Percentiles rank a stretch among this genome's conserved stretches.
phyloP scores from a whole-genome alignment of 768 basidiomycete genomes.

The Trametes cinnabarina region DNA sequence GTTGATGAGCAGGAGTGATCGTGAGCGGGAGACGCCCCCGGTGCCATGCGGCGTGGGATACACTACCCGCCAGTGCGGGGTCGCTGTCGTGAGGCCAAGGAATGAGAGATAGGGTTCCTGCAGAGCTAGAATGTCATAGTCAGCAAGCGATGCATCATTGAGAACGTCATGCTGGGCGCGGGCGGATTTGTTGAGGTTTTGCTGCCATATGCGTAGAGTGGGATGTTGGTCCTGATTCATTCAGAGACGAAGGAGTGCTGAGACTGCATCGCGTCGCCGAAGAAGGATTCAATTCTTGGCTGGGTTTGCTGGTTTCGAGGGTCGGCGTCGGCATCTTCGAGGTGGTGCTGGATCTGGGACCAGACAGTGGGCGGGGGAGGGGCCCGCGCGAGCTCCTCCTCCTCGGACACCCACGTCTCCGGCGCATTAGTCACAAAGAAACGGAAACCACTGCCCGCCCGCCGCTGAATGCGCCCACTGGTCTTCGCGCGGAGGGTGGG shows the following conservation, averaged over 20 bases:
- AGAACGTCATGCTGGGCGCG: constrained; percentile 22
- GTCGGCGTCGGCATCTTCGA: not conserved
- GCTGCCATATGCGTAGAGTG: constrained; percentile 27
- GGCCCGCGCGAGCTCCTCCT: not conserved
- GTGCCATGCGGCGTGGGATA: constrained; percentile 28
- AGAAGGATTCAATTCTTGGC: not conserved
- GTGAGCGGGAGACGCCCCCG: not conserved
- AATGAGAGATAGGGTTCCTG: constrained; percentile 40
- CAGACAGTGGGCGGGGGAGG: constrained; percentile 5
- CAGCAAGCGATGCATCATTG: not conserved
- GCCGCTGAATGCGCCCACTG: not conserved
- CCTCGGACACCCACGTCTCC: not conserved
- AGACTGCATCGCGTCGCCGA: too few species aligned
- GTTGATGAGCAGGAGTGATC: constrained; percentile 18
- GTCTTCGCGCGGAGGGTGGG: not conserved
- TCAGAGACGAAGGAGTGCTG: not conserved
- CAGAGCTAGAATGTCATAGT: constrained; percentile 35
- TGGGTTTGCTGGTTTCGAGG: not conserved
- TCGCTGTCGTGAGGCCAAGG: constrained; percentile 17
- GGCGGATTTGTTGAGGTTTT: constrained; percentile 30
- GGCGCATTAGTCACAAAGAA: constrained; percentile 7
- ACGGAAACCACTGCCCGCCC: constrained; percentile 6
- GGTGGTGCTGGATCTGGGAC: not conserved
- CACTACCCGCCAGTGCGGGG: constrained; percentile 17
- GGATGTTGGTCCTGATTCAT: not conserved